Base-by-base conservation (phyloP, 306 rosid species). In the Cucumis hystrix region DNA sequence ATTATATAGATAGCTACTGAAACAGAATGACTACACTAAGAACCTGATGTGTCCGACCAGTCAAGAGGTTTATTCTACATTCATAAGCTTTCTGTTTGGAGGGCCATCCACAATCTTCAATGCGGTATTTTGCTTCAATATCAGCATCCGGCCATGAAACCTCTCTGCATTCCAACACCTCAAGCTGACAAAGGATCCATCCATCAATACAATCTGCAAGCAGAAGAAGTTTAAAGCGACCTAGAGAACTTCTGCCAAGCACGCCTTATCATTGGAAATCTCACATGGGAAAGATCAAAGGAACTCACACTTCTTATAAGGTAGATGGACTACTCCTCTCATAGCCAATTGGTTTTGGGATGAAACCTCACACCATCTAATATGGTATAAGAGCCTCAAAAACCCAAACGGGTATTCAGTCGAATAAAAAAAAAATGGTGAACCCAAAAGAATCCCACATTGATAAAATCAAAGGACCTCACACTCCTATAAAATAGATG, bases 1-100 rank as follows among this genome's bases (percentile, higher is more conserved):
- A 72, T 33, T 30, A 28, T 6, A 28, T 0, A 25, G 40, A 45
- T 23, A 72, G 52, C 28, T 25, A 17, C 0, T 9, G 30, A n/a
- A 72, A 51, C 6, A 72, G 28, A 72, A 72, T 4, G 62, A n/a
- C 61, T 37, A 56, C 2, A 71, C 66, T 59, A 76, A 76, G 16
- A 71, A 95, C 98, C 97, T 95, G 98, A 88, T 95, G 98, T 43
- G 97, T 95, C 82, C 86, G 84, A 81, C 98, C 98, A 33, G 97
- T 95, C 82, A 95, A 81, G 80, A 95, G 98, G 87, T 90, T 90
- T 87, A 95, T 88, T 83, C 87, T 92, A 79, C 97, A 95, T 71
- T 95, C 98, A n/a, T 92, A 92, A 0, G 97, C 98, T 77, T 79
- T 74, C 83, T 86, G 89, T 83, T 88, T 84, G 68, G 86, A 88